Conservation (phyloP, 2,329 filamentous ascomycete species). For the Leptosphaerulina australis region DNA sequence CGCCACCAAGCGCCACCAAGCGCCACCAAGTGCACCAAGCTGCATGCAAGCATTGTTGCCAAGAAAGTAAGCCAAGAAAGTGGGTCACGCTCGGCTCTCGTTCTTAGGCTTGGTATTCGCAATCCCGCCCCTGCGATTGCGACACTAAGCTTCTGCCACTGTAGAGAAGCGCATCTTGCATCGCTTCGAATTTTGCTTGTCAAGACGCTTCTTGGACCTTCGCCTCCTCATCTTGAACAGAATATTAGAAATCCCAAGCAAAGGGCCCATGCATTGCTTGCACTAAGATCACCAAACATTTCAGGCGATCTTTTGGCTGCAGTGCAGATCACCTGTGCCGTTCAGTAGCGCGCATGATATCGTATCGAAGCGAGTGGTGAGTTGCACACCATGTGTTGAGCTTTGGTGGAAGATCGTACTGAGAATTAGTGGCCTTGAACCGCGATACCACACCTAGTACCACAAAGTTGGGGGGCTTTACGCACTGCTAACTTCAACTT, state of each 20-base stretch:
- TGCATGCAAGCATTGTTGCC: slow-evolving; percentile 17
- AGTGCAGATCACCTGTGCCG: slow-evolving; percentile 6
- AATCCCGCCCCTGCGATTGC: slow-evolving; percentile 12
- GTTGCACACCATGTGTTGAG: background rate
- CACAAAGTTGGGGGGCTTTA: background rate
- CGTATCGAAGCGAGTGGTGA: background rate
- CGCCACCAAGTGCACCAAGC: slow-evolving; percentile 11
- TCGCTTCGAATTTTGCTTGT: slow-evolving; percentile 15
- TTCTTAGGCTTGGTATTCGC: slow-evolving; percentile 8
- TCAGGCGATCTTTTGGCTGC: background rate
- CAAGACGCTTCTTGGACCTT: slow-evolving; percentile 1
- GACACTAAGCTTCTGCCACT: slow-evolving; percentile 29
- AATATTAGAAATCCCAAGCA: background rate
- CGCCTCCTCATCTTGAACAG: slow-evolving; percentile 4
- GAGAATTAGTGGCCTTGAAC: background rate
- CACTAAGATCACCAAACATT: slow-evolving; percentile 10
- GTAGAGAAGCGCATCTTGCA: slow-evolving; percentile 4
- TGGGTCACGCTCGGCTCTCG: slow-evolving; percentile 11
- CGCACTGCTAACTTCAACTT: background rate
- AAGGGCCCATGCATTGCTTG: slow-evolving; percentile 2
- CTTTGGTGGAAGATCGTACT: background rate
- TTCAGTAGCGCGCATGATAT: slow-evolving; percentile 1
- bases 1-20: slow-evolving; percentile 14
- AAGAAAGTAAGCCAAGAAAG: slow-evolving; percentile 12
- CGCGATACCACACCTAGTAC: background rate